Conservation (phyloP, 306 rosid species). For the Coriaria nepalensis region DNA sequence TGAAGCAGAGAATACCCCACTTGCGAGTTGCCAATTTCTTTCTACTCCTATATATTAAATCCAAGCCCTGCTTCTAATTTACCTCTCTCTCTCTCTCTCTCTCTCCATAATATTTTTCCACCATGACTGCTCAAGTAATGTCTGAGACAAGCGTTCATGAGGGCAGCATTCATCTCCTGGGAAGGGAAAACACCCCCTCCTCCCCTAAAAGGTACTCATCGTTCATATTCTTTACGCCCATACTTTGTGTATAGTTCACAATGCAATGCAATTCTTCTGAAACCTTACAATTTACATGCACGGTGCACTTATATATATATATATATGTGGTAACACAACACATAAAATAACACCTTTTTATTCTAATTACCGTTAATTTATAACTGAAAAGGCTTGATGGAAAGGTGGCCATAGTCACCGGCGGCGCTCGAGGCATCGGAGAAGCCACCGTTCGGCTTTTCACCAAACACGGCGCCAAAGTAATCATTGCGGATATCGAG, state of each 20-base stretch:
- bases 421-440: constrained; percentile 79
- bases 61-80: neutral
- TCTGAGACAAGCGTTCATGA: constrained; percentile 48
- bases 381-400: constrained; percentile 54
- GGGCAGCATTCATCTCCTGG: constrained; percentile 23
- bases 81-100: constrained; percentile 15
- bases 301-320: too few relatives aligned
- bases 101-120: constrained; percentile 7
- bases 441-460: constrained; percentile 64
- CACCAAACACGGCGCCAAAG: constrained; percentile 70
- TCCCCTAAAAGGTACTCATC: constrained; percentile 39
- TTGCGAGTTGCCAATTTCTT: too few relatives aligned
- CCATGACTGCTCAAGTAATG: constrained; percentile 56
- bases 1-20: constrained; percentile 16
- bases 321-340: too few relatives aligned
- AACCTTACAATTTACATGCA: too few relatives aligned
- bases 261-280: too few relatives aligned
- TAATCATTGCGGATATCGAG: constrained; percentile 61
- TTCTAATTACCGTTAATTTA: neutral
- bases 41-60: constrained; percentile 1
- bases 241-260: too few relatives aligned
- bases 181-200: constrained; percentile 27
- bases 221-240: neutral
- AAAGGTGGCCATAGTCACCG: constrained; percentile 67
- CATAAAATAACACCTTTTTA: too few relatives aligned